Conservation (phyloP, 2,329 filamentous ascomycete species). For the Diatrype stigma region DNA sequence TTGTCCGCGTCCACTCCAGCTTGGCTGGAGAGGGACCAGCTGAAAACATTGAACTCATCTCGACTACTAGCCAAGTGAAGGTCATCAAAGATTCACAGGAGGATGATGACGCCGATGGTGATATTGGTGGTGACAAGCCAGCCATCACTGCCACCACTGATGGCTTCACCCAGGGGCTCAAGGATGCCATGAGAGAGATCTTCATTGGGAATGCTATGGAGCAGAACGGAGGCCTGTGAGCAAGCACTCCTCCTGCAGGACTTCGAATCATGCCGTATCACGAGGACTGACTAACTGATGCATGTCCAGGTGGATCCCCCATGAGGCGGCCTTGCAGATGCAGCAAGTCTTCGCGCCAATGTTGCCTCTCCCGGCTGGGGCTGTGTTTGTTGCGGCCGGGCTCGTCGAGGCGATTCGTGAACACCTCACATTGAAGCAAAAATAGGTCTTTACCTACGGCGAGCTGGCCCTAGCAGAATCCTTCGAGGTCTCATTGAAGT, state of each 20-base stretch:
- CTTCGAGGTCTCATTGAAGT: background rate
- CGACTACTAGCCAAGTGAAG: background rate
- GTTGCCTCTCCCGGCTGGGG: background rate
- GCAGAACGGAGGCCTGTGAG: background rate
- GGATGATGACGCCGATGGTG: background rate
- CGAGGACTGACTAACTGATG: background rate
- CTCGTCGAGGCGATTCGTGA: background rate
- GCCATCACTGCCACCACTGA: background rate
- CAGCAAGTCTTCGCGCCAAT: conserved; percentile 3
- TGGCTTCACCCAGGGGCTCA: background rate
- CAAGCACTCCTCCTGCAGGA: background rate
- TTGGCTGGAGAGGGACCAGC: too few relatives aligned
- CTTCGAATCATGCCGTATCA: too few relatives aligned
- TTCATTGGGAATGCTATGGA: conserved; percentile 1
- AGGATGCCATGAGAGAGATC: conserved; percentile 1
- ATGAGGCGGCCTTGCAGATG: conserved; percentile 1
- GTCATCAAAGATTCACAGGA: background rate
- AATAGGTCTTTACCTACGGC: background rate
- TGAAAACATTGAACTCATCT: background rate
- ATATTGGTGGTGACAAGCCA: background rate
- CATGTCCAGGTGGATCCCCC: background rate
- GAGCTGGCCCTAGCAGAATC: background rate
- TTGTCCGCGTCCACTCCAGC: background rate
- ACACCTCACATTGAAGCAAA: background rate
- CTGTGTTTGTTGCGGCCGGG: background rate